These are phyloP conservation scores for Pontederia crassipes DNA, from an alignment of 176 grass and related monocot genomes.

Conservation along the genomic window DNA sequence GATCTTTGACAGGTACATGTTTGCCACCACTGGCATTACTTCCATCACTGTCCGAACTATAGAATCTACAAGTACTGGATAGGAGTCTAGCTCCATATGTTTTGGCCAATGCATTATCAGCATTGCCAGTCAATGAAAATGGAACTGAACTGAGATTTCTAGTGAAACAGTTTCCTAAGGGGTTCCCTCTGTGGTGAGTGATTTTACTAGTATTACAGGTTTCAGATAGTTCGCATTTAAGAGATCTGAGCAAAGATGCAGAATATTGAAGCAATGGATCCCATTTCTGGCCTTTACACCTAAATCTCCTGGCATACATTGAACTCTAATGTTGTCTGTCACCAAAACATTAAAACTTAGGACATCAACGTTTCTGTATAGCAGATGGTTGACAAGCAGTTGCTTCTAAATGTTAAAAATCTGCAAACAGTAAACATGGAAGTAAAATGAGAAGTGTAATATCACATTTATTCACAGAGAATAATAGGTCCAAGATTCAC, in stretches of 20 bases:
- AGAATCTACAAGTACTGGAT: constrained; percentile 30
- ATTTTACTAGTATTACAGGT: not conserved
- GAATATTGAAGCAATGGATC: constrained; percentile 11
- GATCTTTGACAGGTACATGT: constrained; percentile 34
- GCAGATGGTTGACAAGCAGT: too few relatives aligned
- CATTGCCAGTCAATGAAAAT: constrained; percentile 1
- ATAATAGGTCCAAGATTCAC: too few relatives aligned
- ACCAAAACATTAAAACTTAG: too few relatives aligned
- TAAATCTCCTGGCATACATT: constrained; percentile 32
- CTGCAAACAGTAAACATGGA: too few relatives aligned
- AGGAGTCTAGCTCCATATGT: constrained; percentile 3
- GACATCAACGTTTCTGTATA: too few relatives aligned
- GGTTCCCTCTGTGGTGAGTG: not conserved
- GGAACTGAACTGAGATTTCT: constrained; percentile 15
- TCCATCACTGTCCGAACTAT: constrained; percentile 72
- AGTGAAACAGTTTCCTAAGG: constrained; percentile 4
- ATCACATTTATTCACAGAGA: too few relatives aligned
- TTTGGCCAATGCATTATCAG: not conserved
- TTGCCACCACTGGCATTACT: constrained; percentile 42
- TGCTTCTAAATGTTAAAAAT: too few relatives aligned
- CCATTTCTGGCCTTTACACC: constrained; percentile 22
- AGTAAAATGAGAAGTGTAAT: too few relatives aligned
- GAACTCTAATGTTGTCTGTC: not conserved
- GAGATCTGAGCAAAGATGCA: constrained; percentile 2
- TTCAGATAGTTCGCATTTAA: constrained; percentile 5